Base-by-base conservation (phyloP, 352 stramenopile genomes). In the Phytophthora kernoviae region DNA sequence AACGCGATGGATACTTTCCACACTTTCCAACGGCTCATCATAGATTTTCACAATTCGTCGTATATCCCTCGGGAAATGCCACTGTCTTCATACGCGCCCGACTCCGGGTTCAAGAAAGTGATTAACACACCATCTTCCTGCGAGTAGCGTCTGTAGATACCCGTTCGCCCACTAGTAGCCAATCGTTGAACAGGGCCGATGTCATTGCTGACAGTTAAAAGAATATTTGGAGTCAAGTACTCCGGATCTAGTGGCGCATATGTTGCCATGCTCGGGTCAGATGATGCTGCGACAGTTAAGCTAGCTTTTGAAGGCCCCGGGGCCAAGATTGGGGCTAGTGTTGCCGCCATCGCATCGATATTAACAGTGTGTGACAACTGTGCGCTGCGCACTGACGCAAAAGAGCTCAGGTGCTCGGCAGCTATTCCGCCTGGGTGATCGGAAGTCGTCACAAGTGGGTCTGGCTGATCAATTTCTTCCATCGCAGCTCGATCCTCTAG, bases 51-150 rank as follows among this genome's bases (percentile, higher is more conserved):
- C 87, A 51, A 93, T 82, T 4, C 87, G 79, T n/a, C 81, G 76
- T 39, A 94, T 79, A 58, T 94, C 75, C 41, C 76, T 84, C 15
- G 87, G 79, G 22, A 68, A 62, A 51, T 91, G 78, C 81, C 79
- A 94, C 59, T 94, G 33, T 94, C 85, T 64, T 96, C 87, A 49
- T 90, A 93, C 11, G 86, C 85, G 4, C 87, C 87, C 11, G 84
- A 93, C 45, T 96, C 87, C 0, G 82, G 93, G 58, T 94, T 96
- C 15, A 94, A 66, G 37, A 96, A 94, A 0, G 79, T 91, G 24
- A 94, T 73, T 24, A 94, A 58, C 30, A 96, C 79, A 42, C 82
- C 83, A 18, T 93, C 72, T 2, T 88, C 68, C 15, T 72, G 57
- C 4, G 68, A 79, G 61, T 62, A 87, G 0, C 74, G 68, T 5